Evolutionary conservation across 2,329 filamentous ascomycete species (phyloP), one percentile per base, ranked within the genome.

Genomic region (Geoglossum cookeanum): DNA sequence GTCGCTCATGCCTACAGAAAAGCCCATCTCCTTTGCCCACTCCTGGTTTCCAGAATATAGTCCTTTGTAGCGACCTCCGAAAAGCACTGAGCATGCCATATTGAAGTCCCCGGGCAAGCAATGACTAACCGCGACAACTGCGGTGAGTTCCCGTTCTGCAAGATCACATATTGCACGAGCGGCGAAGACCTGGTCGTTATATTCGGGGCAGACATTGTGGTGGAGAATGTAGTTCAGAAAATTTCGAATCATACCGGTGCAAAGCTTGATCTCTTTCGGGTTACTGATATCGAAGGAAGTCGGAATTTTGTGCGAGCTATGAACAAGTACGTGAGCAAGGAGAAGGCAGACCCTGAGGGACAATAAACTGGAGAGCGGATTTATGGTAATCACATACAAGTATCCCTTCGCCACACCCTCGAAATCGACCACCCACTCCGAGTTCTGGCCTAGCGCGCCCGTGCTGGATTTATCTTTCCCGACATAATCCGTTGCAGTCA

Each of bases 161-260:
- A 74, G 65, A 22, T 81, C 76, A 63, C 88, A 94, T 32, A 91
- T 67, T 1, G 67, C 67, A 6, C 84, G 73, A 0, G 90, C 88
- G 0, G 75, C 72, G 15, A 78, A 70, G 58, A 97, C 74, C 61
- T 91, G 78, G 0, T 76, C 72, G 0, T 69, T 73, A 65, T 90
- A 85, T 67, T 97, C 92, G 0, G 85, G 84, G 64, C 89, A 95
- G 15, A 94, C 91, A 42, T 85, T 78, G 65, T 97, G 90, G 59
- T 85, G 79, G 8, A 90, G 74, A 0, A 97, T 74, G 62, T 96
- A 98, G 61, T 87, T 86, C 61, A 95, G 79, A 66, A 97, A 97
- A 65, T 92, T 94, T 59, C 80, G 79, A 45, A 96, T 75, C 0
- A 94, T 79, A 37, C 78, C 75, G 22, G 83, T 79, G 2, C 80